phyloP scores from a whole-genome alignment of 2,329 filamentous ascomycete genomes.

The Alternaria sp. region DNA sequence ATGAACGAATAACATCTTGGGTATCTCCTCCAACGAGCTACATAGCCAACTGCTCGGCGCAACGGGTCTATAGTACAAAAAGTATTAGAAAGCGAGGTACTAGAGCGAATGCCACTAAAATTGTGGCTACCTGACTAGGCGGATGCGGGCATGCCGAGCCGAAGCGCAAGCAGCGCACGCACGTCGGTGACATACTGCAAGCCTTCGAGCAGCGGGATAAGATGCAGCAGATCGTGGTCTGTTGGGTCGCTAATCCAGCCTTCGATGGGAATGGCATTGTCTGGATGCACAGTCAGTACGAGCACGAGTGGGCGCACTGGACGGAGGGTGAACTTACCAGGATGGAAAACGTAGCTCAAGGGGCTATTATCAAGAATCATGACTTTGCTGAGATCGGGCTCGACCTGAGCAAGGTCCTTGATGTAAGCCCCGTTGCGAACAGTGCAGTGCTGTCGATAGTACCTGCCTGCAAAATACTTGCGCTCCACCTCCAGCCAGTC shows the following conservation, averaged over 20 bases:
- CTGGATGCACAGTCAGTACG: conserved; percentile 56
- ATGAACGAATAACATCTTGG: conserved; percentile 34
- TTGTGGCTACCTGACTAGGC: conserved; percentile 27
- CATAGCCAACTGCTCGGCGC: conserved; percentile 29
- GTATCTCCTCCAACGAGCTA: conserved; percentile 45
- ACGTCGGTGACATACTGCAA: conserved; percentile 97
- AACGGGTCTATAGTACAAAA: conserved; percentile 40
- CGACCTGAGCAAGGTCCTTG: conserved; percentile 94
- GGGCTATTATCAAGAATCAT: conserved; percentile 99
- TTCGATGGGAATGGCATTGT: conserved; percentile 98
- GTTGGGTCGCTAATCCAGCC: conserved; percentile 99
- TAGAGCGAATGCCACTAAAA: conserved; percentile 14
- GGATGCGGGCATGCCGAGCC: conserved; percentile 73
- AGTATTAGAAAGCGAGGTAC: conserved; percentile 35
- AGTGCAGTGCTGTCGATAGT: conserved; percentile 97
- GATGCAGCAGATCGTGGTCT: conserved; percentile 90
- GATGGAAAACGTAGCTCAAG: conserved; percentile 97
- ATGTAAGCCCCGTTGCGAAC: conserved; percentile 96
- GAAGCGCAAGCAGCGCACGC: conserved; percentile 83
- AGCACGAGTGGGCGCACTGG: background rate
- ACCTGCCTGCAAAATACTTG: conserved; percentile 92
- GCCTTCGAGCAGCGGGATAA: conserved; percentile 90
- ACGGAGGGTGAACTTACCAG: conserved; percentile 67
- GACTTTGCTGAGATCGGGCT: conserved; percentile 95
- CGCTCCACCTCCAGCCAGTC: conserved; percentile 97